Evolutionary conservation across 1,284 basidiomycete genomes (phyloP).

Genomic region (Cutaneotrichosporon sp.): DNA sequence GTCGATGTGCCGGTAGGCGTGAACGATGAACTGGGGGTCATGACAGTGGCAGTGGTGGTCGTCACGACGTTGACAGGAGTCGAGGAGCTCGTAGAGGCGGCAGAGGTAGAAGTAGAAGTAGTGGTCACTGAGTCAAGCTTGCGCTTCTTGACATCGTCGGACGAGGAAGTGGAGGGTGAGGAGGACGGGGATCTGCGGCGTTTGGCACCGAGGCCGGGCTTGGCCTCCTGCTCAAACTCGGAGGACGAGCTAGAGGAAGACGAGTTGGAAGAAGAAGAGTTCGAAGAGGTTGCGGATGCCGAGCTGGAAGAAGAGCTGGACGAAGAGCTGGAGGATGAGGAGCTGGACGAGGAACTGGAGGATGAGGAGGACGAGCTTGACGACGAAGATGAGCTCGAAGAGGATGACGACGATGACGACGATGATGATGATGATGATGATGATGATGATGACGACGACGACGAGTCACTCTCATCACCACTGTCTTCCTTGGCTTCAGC

Average conservation of each 20-base stretch:
- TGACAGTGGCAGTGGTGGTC: slow-evolving; percentile 4
- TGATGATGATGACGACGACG: slow-evolving; percentile 31
- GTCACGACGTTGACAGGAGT: too few relatives aligned
- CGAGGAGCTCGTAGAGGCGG: slow-evolving; percentile 17
- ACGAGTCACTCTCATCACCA: slow-evolving; percentile 14
- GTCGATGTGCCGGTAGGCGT: slow-evolving; percentile 20
- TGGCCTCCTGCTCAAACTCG: slow-evolving; percentile 18
- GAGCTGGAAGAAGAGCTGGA: slow-evolving; percentile 14
- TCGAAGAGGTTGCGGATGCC: slow-evolving; percentile 19
- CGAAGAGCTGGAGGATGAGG: slow-evolving; percentile 32
- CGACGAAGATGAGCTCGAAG: slow-evolving; percentile 5
- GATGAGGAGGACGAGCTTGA: neutral
- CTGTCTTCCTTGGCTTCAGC: slow-evolving; percentile 6
- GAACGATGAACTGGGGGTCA: slow-evolving; percentile 7
- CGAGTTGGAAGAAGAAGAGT: slow-evolving; percentile 31
- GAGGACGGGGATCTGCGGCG: slow-evolving; percentile 27
- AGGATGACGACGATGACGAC: slow-evolving; percentile 9
- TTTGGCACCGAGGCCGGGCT: slow-evolving; percentile 18
- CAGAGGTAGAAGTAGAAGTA: slow-evolving; percentile 28
- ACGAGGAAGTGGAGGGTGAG: slow-evolving; percentile 31
- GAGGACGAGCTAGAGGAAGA: slow-evolving; percentile 29
- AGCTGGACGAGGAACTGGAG: slow-evolving; percentile 7
- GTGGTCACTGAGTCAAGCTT: slow-evolving; percentile 18
- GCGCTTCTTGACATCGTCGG: slow-evolving; percentile 37
- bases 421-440: slow-evolving; percentile 24